Percentiles rank a stretch among this genome's conserved stretches.
phyloP scores from a whole-genome alignment of 2,329 filamentous ascomycete species.

The Orbilia blumenaviensis region DNA sequence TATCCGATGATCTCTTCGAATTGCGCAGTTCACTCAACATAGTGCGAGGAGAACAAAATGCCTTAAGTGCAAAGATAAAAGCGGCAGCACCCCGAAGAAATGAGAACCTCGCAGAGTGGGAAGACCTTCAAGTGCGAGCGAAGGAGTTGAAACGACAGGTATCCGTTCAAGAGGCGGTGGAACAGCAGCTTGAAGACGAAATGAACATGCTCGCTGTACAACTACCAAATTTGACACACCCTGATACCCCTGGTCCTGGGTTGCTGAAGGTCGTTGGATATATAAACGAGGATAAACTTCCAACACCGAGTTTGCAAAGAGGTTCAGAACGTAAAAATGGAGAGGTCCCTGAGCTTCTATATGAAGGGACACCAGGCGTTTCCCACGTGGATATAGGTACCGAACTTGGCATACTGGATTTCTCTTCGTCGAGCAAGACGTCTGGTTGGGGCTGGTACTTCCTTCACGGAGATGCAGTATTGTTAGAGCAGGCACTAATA shows the following conservation, averaged over 20 bases:
- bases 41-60: slow-evolving; percentile 74
- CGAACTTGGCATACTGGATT: slow-evolving; percentile 89
- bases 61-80: slow-evolving; percentile 68
- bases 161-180: slow-evolving; percentile 69
- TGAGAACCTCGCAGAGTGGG: slow-evolving; percentile 60
- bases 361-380: slow-evolving; percentile 52
- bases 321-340: slow-evolving; percentile 8
- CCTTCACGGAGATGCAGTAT: slow-evolving; percentile 86
- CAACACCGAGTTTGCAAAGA: slow-evolving; percentile 57
- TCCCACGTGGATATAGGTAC: slow-evolving; percentile 88
- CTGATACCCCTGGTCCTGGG: slow-evolving; percentile 75
- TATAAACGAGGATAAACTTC: slow-evolving; percentile 75
- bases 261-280: slow-evolving; percentile 74
- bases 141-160: slow-evolving; percentile 72
- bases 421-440: slow-evolving; percentile 79
- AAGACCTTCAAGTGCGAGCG: slow-evolving; percentile 71
- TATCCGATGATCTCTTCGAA: slow-evolving; percentile 70
- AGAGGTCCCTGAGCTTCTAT: slow-evolving; percentile 57
- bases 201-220: slow-evolving; percentile 79
- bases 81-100: slow-evolving; percentile 64
- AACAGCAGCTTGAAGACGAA: slow-evolving; percentile 70
- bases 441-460: slow-evolving; percentile 99
- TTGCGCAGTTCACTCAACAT: slow-evolving; percentile 69
- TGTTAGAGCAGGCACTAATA: slow-evolving; percentile 92
- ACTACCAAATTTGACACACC: slow-evolving; percentile 85